Base-by-base conservation (phyloP, 2,329 filamentous ascomycete genomes). In the Microcyclospora pomicola region DNA sequence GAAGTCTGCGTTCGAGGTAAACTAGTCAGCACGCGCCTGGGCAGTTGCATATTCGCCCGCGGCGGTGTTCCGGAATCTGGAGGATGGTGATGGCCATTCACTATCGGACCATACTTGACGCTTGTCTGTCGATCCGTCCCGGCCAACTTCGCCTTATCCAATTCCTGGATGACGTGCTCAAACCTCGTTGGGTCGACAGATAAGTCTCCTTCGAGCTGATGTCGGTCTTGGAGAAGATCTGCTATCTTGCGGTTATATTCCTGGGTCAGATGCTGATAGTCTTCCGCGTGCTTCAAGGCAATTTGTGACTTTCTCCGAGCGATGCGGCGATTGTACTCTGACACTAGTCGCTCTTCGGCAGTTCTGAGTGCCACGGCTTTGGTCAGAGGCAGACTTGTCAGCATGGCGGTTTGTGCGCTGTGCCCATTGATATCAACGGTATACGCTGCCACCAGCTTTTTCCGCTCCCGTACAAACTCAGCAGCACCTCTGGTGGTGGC, bases 271-370 rank as follows among this genome's bases (percentile, higher is more conserved):
- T 37, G 40, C 19, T 54, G 53, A 42, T 58, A 58, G 13, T 56
- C 46, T 28, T 51, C 48, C 6, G 55, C 55, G 37, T 60, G 56
- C 47, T 49, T 51, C 30, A 57, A 37, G 5, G 52, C 54, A 31
- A 60, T 59, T 33, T 59, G 54, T 3, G 56, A 59, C 42, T 54
- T 58, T 11, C 49, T 44, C 33, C 55, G 56, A 2, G 53, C 49
- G 31, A 60, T 48, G 6, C 50, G 45, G 12, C 48, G 45, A 38
- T 53, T 49, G 43, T 57, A 54, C n/a, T 58, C 50, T 9, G 47
- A 42, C n/a, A 59, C 50, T 3, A 59, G 49, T 30, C 47, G 42
- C 36, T 52, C 46, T 33, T 60, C 58, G 11, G 55, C 54, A 19
- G 40, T 47, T 13, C 50, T 44, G 14, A 58, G 37, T 24, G 48